Evolutionary conservation across 331 rosid species (phyloP).

Genomic region (Quercus phellos): DNA sequence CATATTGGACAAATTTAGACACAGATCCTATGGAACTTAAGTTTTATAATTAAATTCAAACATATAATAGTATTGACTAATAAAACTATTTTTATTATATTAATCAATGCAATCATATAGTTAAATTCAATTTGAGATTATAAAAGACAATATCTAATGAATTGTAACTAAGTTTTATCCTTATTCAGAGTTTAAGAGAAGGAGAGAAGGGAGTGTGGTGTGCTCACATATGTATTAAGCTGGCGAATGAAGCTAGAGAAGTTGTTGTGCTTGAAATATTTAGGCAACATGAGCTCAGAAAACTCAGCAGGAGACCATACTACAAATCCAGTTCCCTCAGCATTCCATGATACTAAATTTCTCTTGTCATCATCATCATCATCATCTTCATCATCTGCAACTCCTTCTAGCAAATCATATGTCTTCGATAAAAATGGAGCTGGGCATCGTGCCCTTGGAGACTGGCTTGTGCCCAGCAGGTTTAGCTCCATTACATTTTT

Average conservation of each 20-base stretch:
- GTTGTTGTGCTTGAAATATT: slow-evolving; percentile 78
- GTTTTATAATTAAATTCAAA: no score
- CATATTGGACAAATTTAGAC: no score
- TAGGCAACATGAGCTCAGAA: slow-evolving; percentile 67
- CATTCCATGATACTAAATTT: slow-evolving; percentile 69
- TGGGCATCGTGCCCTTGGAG: slow-evolving; percentile 44
- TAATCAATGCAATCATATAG: no score
- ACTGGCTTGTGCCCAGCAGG: slow-evolving; percentile 10
- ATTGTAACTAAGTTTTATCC: no score
- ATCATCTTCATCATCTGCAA: background rate
- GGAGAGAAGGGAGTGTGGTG: background rate
- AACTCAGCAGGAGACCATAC: slow-evolving; percentile 87
- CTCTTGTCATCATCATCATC: background rate
- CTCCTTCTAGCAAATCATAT: slow-evolving; percentile 53
- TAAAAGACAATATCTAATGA: no score
- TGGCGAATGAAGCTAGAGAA: slow-evolving; percentile 95
- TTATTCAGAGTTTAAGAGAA: background rate
- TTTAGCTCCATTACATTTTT: slow-evolving; percentile 10
- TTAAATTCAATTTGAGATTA: no score
- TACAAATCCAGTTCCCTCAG: slow-evolving; percentile 61
- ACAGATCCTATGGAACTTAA: no score
- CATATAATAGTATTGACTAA: no score
- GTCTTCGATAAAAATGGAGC: slow-evolving; percentile 82
- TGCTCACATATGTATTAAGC: slow-evolving; percentile 78
- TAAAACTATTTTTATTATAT: no score